Evolutionary conservation across 2,329 filamentous ascomycete species (phyloP), one percentile per base, ranked within the genome.

Genomic region (Teratosphaeria gauchensis): DNA sequence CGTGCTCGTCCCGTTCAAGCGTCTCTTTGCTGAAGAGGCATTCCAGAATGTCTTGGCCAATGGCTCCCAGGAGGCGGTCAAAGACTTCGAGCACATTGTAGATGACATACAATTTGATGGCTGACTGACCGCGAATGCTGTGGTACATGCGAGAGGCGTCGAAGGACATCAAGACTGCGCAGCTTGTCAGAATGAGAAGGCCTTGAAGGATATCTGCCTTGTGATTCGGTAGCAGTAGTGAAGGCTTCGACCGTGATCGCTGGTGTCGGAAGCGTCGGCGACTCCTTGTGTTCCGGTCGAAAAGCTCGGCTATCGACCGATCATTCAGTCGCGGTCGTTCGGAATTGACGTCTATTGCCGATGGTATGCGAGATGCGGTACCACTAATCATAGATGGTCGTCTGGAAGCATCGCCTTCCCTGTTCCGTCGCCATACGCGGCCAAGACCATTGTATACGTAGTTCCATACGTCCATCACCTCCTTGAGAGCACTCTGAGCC

Each of bases 91-190:
- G 83, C 35, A 96, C 89, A 69, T 99, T 99, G 79, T 96, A 99
- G 58, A 99, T 97, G 60, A 99, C 94, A 72, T 99, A 99, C 11
- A 99, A 82, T 72, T 99, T 99, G 76, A 99, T 96, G 7, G 92
- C 92, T 1, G 92, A 92, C 73, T 99, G 94, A 0, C 91, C 94
- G 53, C 92, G 87, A 66, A 99, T 96, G 68, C 92, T 92, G 73
- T 99, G 94, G 70, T 99, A 99, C 90, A 97, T 96, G 56, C 92
- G 85, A 70, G 92, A 96, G 5, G 94, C 94, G 71, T 99, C 95
- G 53, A 99, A 87, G 28, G 84, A 86, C 85, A 96, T 92, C 55
- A 99, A 78, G 14, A 92, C 84, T 56, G 88, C 78, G 66, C 90
- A 95, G 69, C 90, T 96, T 68, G 84, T 85, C 54, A 96, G 82